These are phyloP conservation scores for Henningerozyma blattae DNA, from an alignment of 805 yeast genomes.

Conservation along the genomic window DNA sequence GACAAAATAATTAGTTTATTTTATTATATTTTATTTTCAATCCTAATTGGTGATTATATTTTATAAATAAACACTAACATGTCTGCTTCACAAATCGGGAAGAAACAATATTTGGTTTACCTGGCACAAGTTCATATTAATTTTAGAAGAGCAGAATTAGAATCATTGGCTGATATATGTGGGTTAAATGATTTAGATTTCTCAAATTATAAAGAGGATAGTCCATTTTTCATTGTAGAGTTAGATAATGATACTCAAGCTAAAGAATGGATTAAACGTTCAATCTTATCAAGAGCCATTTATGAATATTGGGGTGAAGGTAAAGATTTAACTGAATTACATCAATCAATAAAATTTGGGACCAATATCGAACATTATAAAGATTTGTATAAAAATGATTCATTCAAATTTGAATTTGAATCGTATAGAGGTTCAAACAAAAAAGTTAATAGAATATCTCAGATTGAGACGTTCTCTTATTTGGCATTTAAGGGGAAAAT, in stretches of 20 bases:
- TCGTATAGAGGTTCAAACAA: slow-evolving; percentile 53
- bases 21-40: no score
- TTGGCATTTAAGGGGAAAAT: slow-evolving; percentile 69
- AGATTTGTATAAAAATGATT: slow-evolving; percentile 26
- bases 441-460: slow-evolving; percentile 32
- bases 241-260: slow-evolving; percentile 63
- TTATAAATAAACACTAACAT: no score
- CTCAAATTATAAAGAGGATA: slow-evolving; percentile 39
- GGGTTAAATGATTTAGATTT: slow-evolving; percentile 40
- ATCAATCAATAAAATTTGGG: slow-evolving; percentile 29
- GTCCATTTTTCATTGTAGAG: slow-evolving; percentile 63
- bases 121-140: slow-evolving; percentile 76
- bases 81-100: no score
- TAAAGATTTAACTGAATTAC: slow-evolving; percentile 40
- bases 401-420: slow-evolving; percentile 78
- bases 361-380: slow-evolving; percentile 10
- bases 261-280: slow-evolving; percentile 43
- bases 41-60: no score
- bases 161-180: slow-evolving; percentile 63
- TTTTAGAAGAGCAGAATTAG: slow-evolving; percentile 74
- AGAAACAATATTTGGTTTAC: slow-evolving; percentile 51
- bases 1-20: no score
- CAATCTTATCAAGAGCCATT: slow-evolving; percentile 60
- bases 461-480: slow-evolving; percentile 63
- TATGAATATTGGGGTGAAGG: slow-evolving; percentile 81